A percentile compares a stretch with the other conserved stretches of the same genome.
Conservation (phyloP, 495 filamentous ascomycete genomes). For the Chaetomium tenue region DNA sequence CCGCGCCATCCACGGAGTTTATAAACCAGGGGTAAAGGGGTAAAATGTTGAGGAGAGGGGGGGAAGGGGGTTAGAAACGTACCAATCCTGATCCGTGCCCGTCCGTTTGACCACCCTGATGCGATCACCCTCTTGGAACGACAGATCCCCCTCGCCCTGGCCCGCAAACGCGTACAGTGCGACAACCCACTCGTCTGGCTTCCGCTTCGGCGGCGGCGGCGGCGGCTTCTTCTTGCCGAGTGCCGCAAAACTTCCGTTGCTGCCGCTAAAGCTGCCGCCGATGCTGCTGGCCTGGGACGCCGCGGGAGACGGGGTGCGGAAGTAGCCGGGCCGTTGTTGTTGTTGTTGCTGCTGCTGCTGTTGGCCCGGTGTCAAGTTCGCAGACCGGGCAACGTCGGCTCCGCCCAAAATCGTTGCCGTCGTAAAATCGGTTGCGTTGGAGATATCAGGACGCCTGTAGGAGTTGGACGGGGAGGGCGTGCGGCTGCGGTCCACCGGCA, state of each 20-base stretch:
- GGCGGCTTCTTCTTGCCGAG: constrained; percentile 46
- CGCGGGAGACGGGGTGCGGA: constrained; percentile 32
- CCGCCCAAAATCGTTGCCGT: constrained; percentile 45
- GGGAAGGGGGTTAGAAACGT: background rate
- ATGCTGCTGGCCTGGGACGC: background rate
- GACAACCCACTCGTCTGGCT: constrained; percentile 63
- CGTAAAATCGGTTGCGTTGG: constrained; percentile 49
- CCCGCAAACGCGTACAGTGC: constrained; percentile 80
- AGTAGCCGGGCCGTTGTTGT: constrained; percentile 50
- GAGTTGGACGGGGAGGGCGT: constrained; percentile 17
- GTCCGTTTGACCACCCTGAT: constrained; percentile 85
- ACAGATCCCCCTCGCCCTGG: constrained; percentile 69
- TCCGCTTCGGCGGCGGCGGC: constrained; percentile 68
- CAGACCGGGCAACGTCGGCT: constrained; percentile 27
- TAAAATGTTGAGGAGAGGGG: too few relatives aligned
- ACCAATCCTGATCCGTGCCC: constrained; percentile 83
- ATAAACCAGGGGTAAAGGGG: background rate
- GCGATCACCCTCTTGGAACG: constrained; percentile 78
- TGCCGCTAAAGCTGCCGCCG: background rate
- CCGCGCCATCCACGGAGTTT: too few relatives aligned
- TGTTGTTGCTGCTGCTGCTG: constrained; percentile 6
- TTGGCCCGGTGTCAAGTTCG: constrained; percentile 4
- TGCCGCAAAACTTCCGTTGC: background rate
- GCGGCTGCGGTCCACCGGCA: constrained; percentile 22
- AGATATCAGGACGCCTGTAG: constrained; percentile 32